These are phyloP conservation scores for Candida frijolesensis DNA, from an alignment of 1,139 yeast genomes.

Conservation along the genomic window DNA sequence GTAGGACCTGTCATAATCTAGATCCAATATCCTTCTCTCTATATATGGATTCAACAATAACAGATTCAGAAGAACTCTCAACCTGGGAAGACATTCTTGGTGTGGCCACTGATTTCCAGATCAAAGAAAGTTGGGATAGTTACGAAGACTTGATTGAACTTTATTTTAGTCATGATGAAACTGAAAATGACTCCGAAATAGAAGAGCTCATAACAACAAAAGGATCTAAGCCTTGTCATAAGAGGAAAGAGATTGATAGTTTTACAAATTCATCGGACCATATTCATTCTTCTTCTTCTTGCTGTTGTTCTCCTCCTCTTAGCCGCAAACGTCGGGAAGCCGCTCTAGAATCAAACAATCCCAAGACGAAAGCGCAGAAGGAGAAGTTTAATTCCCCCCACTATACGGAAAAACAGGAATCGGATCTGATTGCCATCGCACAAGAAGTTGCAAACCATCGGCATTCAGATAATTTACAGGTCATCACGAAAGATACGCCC, in stretches of 20 bases:
- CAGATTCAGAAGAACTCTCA: neutral
- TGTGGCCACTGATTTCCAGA: neutral
- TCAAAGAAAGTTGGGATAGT: neutral
- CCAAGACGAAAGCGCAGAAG: neutral
- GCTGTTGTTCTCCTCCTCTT: too few species aligned
- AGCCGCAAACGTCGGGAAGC: neutral
- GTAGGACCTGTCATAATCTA: too few species aligned
- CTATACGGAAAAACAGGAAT: neutral
- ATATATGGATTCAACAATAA: neutral
- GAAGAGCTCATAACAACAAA: neutral
- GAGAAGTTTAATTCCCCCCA: neutral
- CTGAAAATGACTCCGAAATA: neutral
- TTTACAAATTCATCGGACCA: too few species aligned
- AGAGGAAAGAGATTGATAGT: too few species aligned
- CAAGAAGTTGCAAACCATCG: conserved; percentile 1
- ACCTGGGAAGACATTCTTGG: neutral
- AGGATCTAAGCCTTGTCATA: too few species aligned
- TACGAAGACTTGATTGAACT: conserved; percentile 1
- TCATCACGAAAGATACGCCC: neutral
- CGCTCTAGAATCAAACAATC: neutral
- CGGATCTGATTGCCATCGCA: neutral
- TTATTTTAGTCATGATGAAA: neutral
- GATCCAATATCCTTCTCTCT: too few species aligned
- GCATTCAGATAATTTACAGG: neutral
- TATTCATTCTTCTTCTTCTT: too few species aligned